Evolutionary conservation across 139 green algal species (phyloP).

Genomic region (Bryopsis sp.): DNA sequence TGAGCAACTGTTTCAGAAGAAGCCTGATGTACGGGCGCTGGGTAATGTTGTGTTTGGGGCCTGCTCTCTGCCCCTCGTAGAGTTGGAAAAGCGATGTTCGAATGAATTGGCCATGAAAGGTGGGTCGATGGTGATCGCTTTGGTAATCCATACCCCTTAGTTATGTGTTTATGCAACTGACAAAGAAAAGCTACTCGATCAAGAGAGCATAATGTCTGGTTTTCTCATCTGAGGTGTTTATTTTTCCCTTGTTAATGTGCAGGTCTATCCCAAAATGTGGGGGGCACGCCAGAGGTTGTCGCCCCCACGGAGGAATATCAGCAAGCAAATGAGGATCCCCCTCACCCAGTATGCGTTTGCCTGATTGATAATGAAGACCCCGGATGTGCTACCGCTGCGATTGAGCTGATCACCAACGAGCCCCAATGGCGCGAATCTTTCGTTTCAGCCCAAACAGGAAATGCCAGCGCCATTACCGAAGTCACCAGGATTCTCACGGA

Average conservation of each 20-base stretch:
- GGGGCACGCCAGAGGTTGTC: too few species aligned
- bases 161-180: background rate
- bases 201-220: too few species aligned
- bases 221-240: too few species aligned
- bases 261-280: too few species aligned
- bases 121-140: background rate
- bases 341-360: conserved; percentile 14
- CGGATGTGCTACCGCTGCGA: background rate
- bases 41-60: conserved; percentile 9
- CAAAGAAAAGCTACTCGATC: too few species aligned
- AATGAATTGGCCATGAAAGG: conserved; percentile 4
- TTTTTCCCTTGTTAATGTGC: too few species aligned
- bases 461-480: background rate
- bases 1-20: background rate
- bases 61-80: background rate
- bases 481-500: background rate
- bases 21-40: background rate
- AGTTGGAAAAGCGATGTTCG: background rate
- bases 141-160: background rate
- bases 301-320: too few species aligned
- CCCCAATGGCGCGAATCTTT: background rate
- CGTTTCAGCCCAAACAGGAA: background rate
- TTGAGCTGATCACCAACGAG: background rate
- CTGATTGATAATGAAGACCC: background rate
- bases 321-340: too few species aligned